A percentile compares a stretch with the other conserved stretches of the same genome.
Conservation (phyloP, 805 yeast species). For the Ogataea glucozyma region DNA sequence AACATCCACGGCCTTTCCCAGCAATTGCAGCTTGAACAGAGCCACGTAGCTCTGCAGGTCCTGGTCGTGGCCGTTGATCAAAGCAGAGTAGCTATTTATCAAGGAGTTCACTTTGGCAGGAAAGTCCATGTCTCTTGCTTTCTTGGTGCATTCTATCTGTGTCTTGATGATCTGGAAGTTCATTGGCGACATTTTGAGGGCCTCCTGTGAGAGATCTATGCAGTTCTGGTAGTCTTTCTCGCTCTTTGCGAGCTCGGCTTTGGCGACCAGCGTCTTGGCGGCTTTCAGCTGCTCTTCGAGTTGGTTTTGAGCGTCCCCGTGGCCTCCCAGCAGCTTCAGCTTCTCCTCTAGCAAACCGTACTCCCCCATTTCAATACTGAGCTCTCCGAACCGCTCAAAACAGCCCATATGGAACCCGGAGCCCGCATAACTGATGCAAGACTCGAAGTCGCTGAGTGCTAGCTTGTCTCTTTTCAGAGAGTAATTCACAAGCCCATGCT, state of each 20-base stretch:
- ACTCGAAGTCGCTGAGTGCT: constrained; percentile 54
- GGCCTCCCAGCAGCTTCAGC: constrained; percentile 19
- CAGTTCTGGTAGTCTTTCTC: constrained; percentile 29
- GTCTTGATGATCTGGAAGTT: constrained; percentile 39
- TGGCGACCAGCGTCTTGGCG: neutral
- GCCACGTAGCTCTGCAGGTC: constrained; percentile 25
- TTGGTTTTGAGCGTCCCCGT: neutral
- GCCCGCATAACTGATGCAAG: constrained; percentile 44
- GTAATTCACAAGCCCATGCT: constrained; percentile 61
- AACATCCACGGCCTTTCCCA: constrained; percentile 26
- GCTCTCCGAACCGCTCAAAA: constrained; percentile 45
- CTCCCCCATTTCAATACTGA: constrained; percentile 55
- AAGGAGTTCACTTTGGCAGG: constrained; percentile 23
- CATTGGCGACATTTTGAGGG: constrained; percentile 45
- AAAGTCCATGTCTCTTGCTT: constrained; percentile 16
- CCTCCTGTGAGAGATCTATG: constrained; percentile 34
- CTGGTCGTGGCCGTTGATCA: constrained; percentile 26
- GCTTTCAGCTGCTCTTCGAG: neutral
- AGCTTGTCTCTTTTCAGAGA: constrained; percentile 53
- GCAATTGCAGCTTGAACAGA: constrained; percentile 31
- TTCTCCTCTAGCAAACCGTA: constrained; percentile 37
- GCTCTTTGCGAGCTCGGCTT: neutral
- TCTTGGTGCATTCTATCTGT: constrained; percentile 32
- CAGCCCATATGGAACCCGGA: constrained; percentile 44
- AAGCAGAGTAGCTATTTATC: constrained; percentile 25